Conservation (phyloP, 305 asterid genomes). For the Rubia peregrina region DNA sequence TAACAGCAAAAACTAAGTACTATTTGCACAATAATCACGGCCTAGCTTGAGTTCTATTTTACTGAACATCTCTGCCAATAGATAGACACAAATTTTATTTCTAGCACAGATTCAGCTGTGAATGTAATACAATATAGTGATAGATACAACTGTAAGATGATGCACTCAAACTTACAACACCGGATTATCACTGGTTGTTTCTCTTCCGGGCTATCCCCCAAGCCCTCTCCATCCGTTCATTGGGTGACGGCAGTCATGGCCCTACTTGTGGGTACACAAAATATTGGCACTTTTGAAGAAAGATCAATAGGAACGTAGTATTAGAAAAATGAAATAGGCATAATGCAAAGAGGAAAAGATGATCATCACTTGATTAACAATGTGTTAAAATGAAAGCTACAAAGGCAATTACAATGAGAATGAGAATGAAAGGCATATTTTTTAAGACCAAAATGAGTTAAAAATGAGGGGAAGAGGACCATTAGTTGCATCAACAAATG, state of each 20-base stretch:
- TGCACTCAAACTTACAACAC: conserved; percentile 11
- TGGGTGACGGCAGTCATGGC: conserved; percentile 77
- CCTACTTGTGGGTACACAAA: conserved; percentile 84
- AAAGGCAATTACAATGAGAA: neutral
- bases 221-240: conserved; percentile 86
- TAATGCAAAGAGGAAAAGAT: neutral
- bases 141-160: conserved; percentile 8
- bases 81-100: too few species aligned
- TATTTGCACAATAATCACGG: neutral
- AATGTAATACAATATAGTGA: neutral
- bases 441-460: neutral
- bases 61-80: neutral
- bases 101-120: neutral
- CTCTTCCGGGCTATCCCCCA: conserved; percentile 70
- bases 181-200: conserved; percentile 12
- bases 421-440: neutral
- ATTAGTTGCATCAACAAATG: too few species aligned
- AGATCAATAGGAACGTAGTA: conserved; percentile 6
- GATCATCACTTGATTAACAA: neutral
- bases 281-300: conserved; percentile 60
- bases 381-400: neutral
- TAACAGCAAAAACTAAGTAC: neutral
- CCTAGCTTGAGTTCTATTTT: neutral
- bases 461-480: neutral
- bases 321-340: neutral